phyloP scores from a whole-genome alignment of 2,329 filamentous ascomycete genomes.

The Pseudogymnoascus sp. region DNA sequence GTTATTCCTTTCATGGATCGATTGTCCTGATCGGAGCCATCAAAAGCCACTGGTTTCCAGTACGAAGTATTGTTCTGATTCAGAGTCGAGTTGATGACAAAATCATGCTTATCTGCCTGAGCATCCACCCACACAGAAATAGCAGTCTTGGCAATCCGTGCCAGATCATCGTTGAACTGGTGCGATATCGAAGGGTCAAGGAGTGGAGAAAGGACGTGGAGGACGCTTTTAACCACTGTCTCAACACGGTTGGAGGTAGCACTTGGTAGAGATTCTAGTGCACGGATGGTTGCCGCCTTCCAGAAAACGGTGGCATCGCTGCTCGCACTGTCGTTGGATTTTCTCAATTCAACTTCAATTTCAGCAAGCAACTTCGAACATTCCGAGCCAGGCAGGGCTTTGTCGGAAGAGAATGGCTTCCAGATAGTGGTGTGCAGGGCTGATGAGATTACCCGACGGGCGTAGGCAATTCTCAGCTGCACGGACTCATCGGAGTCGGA shows the following conservation, averaged over 20 bases:
- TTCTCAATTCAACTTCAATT: no score
- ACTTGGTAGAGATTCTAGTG: not conserved
- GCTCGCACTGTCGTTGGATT: no score
- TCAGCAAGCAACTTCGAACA: no score
- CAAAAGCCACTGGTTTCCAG: slow-evolving; percentile 16
- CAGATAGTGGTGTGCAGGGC: no score
- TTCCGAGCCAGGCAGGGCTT: no score
- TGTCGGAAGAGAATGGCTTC: no score
- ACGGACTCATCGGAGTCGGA: no score
- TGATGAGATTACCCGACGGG: no score
- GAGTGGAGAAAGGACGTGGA: slow-evolving; percentile 11
- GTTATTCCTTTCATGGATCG: not conserved
- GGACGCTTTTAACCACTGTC: slow-evolving; percentile 12
- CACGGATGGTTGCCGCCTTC: no score
- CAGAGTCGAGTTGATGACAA: slow-evolving; percentile 13
- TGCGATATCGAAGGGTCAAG: not conserved
- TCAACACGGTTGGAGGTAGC: slow-evolving; percentile 8
- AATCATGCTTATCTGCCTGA: slow-evolving; percentile 14
- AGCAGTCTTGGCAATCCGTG: slow-evolving; percentile 8
- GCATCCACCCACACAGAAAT: slow-evolving; percentile 15
- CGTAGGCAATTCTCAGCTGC: no score
- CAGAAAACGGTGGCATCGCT: no score
- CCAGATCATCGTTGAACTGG: slow-evolving; percentile 12
- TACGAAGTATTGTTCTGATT: slow-evolving; percentile 11
- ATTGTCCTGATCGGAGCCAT: not conserved